These are phyloP conservation scores for Candida albicans DNA, from an alignment of 1,139 yeast genomes.

Conservation along the genomic window DNA sequence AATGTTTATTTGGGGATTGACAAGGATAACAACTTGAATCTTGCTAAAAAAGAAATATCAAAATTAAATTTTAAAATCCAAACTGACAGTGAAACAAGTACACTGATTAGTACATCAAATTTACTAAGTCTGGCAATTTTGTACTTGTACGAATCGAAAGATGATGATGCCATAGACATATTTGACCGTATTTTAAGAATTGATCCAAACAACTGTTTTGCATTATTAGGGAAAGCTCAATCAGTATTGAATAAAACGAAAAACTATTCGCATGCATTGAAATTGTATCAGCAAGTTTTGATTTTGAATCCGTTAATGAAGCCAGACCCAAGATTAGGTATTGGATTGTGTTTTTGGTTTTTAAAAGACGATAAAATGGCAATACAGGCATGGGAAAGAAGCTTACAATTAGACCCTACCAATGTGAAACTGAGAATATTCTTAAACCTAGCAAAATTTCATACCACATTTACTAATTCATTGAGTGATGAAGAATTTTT, in stretches of 20 bases:
- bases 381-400: constrained; percentile 75
- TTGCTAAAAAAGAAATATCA: constrained; percentile 24
- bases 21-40: constrained; percentile 23
- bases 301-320: constrained; percentile 70
- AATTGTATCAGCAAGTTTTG: constrained; percentile 79
- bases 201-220: constrained; percentile 63
- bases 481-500: constrained; percentile 60
- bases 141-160: constrained; percentile 47
- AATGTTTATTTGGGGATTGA: constrained; percentile 28
- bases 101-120: constrained; percentile 32
- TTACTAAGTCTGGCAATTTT: constrained; percentile 62
- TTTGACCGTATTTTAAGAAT: constrained; percentile 54
- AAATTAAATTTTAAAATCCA: constrained; percentile 16
- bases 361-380: constrained; percentile 80
- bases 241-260: constrained; percentile 65
- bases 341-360: constrained; percentile 93
- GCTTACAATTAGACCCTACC: constrained; percentile 63
- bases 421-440: constrained; percentile 66
- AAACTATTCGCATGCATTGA: constrained; percentile 73
- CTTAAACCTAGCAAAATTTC: constrained; percentile 67
- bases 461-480: constrained; percentile 58
- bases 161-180: constrained; percentile 66
- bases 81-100: constrained; percentile 16
- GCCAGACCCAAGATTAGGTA: constrained; percentile 95
- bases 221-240: constrained; percentile 84